Conservation (phyloP, 306 rosid species). For the Cyamopsis tetragonoloba region DNA sequence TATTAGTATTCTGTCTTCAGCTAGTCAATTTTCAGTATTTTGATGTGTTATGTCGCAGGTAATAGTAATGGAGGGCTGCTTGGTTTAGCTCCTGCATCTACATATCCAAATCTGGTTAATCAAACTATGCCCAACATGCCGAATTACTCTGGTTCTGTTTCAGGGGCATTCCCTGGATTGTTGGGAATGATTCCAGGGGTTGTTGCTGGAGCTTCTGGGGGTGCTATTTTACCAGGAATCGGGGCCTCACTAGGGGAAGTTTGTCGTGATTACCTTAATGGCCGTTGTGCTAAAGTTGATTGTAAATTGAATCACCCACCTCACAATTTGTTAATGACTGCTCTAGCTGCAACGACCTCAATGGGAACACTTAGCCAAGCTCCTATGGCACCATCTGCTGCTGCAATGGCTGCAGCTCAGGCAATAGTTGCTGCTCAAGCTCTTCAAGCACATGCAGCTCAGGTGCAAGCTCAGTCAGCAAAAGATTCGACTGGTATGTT, state of each 20-base stretch:
- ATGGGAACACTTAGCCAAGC: slow-evolving; percentile 95
- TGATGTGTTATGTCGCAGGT: slow-evolving; percentile 53
- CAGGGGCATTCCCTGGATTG: slow-evolving; percentile 95
- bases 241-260: slow-evolving; percentile 96
- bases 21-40: not conserved
- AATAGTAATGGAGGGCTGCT: slow-evolving; percentile 67
- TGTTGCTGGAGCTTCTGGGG: slow-evolving; percentile 90
- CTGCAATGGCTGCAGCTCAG: slow-evolving; percentile 99
- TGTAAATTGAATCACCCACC: slow-evolving; percentile 96
- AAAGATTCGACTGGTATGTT: slow-evolving; percentile 73
- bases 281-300: slow-evolving; percentile 86
- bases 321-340: slow-evolving; percentile 93
- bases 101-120: slow-evolving; percentile 78
- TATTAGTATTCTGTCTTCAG: not conserved
- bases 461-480: slow-evolving; percentile 77
- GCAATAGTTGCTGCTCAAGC: slow-evolving; percentile 99
- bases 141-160: slow-evolving; percentile 92
- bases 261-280: slow-evolving; percentile 92
- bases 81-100: slow-evolving; percentile 77
- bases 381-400: slow-evolving; percentile 99
- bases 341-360: slow-evolving; percentile 88
- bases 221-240: slow-evolving; percentile 93
- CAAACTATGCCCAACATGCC: slow-evolving; percentile 99
- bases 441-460: slow-evolving; percentile 98
- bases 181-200: slow-evolving; percentile 98